Base-by-base conservation (phyloP, 139 green algal species). In the Prasinococcaceae sp. region DNA sequence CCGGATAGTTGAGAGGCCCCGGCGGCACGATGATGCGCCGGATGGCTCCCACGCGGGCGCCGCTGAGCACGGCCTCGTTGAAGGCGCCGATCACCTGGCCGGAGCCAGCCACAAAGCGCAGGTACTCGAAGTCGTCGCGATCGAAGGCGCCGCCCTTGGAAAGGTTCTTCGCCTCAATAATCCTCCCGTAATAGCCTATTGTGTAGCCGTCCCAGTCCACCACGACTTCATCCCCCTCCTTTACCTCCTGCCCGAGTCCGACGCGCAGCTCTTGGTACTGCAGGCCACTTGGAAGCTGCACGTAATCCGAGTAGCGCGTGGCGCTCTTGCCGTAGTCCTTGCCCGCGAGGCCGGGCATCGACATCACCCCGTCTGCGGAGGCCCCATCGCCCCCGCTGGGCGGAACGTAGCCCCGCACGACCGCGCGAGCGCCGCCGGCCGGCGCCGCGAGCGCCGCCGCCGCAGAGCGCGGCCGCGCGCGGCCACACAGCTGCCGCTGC, bases 171-270 rank as follows among this genome's bases (percentile, higher is more conserved):
- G 71, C 71, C 44, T 79, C 69, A 28, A 79, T 69, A 20, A 70
- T 65, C 20, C 68, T 35, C 10, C 68, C 62, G 32, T 72, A 85
- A 55, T 92, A 92, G 4, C 81, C 84, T 8, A 94, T 85, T 3
- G 87, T 96, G 68, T 89, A 93, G 2, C 88, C 88, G 32, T 79
- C 77, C 88, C 88, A 96, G 63, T 96, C 87, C 0, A 96, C 54
- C 9, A 86, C 66, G 9, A 75, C 71, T 0, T 49, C 68, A 28
- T 88, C 60, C 2, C 86, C 86, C 24, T 28, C 10, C 43, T 57
- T 14, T 0, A 63, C 36, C 3, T 17, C 4, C 2, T 40, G 22
- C 0, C 78, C 77, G 1, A 9, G 50, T 0, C 81, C 79, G 19
- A 57, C 52, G 27, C 55, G 48, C 27, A 90, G 20, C 53, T 90